phyloP scores from a whole-genome alignment of 2,329 filamentous ascomycete genomes.

The Sporothrix protearum region DNA sequence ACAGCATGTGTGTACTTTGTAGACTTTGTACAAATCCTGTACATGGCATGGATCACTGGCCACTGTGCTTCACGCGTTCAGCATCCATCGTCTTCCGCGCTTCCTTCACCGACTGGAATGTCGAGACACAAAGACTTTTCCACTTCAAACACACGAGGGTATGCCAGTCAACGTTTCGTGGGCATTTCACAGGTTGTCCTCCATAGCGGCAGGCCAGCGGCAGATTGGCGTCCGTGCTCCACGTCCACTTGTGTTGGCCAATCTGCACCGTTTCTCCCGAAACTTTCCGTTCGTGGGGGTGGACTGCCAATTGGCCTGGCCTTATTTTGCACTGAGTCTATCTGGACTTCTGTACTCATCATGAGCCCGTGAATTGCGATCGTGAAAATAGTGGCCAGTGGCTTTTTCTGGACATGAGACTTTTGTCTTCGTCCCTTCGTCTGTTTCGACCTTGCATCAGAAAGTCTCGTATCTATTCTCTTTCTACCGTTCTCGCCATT shows the following conservation, averaged over 20 bases:
- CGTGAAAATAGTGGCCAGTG: background rate
- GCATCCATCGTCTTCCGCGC: background rate
- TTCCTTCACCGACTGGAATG: background rate
- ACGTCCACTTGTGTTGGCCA: background rate
- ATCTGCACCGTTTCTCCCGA: conserved; percentile 17
- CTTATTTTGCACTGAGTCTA: background rate
- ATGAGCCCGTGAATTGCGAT: background rate
- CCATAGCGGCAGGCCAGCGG: background rate
- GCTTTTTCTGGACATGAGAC: background rate
- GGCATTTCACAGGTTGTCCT: background rate
- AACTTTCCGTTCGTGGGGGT: conserved; percentile 21
- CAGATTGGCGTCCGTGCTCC: conserved; percentile 8
- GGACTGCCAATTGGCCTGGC: background rate
- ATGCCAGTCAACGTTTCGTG: background rate
- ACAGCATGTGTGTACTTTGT: background rate
- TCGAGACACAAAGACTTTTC: background rate
- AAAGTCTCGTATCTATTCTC: background rate
- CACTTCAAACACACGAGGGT: background rate
- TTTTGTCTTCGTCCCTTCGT: background rate
- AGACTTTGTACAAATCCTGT: too few relatives aligned
- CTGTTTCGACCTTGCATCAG: background rate
- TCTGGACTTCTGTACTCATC: background rate
- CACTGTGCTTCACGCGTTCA: background rate
- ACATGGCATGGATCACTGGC: background rate
- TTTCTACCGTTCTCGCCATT: background rate